Conservation (phyloP, 371 early-diverging fungal genomes). For the Mucor piriformis region DNA sequence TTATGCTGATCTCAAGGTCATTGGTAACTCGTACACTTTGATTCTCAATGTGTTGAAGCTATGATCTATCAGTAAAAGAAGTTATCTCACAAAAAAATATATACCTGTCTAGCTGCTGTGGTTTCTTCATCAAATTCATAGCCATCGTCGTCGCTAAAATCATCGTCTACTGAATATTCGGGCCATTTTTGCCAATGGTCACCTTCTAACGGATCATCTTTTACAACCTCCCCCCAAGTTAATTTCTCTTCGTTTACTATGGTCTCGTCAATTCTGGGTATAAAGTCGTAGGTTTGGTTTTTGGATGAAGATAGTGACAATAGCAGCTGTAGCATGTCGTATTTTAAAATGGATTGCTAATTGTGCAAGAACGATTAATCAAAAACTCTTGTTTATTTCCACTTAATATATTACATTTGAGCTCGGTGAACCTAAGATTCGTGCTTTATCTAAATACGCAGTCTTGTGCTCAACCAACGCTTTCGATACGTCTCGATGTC, state of each 20-base stretch:
- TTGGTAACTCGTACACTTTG: too few relatives aligned
- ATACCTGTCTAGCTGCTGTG: background rate
- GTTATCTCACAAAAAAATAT: background rate
- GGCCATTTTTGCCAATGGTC: slow-evolving; percentile 40
- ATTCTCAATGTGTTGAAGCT: too few relatives aligned
- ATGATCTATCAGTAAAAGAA: too few relatives aligned
- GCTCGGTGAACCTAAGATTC: background rate
- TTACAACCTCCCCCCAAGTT: slow-evolving; percentile 30
- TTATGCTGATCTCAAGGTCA: background rate
- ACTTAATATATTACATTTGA: slow-evolving; percentile 5
- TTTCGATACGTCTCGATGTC: slow-evolving; percentile 12
- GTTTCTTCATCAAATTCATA: slow-evolving; percentile 22
- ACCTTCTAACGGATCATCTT: slow-evolving; percentile 37
- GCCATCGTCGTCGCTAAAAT: slow-evolving; percentile 15
- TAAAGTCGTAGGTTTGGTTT: slow-evolving; percentile 8
- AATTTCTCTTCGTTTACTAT: background rate
- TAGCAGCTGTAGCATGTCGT: slow-evolving; percentile 22
- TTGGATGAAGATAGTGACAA: slow-evolving; percentile 20
- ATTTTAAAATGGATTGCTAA: slow-evolving; percentile 25
- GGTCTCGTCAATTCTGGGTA: background rate
- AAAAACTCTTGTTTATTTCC: background rate
- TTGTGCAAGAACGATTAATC: background rate
- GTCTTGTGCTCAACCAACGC: slow-evolving; percentile 3
- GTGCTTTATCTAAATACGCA: slow-evolving; percentile 1
- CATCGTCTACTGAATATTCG: slow-evolving; percentile 14